Percentiles rank a stretch among this genome's conserved stretches.
phyloP scores from a whole-genome alignment of 148 eudicot genomes.

The Spergularia marina region DNA sequence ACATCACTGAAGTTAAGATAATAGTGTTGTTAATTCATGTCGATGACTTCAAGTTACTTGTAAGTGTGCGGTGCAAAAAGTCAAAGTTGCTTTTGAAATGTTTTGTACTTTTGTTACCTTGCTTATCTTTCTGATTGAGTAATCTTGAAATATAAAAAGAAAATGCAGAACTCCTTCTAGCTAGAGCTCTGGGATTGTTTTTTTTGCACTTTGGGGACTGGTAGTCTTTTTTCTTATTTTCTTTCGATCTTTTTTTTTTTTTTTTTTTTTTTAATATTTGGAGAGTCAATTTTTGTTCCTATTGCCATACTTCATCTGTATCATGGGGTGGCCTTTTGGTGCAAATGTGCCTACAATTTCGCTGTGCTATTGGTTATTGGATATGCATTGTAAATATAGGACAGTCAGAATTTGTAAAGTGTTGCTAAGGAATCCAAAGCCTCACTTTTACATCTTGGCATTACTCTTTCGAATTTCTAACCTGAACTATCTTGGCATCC shows the following conservation, averaged over 20 bases:
- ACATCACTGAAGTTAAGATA: neutral
- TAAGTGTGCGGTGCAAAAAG: neutral
- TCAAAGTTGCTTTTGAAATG: neutral
- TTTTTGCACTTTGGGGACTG: no score
- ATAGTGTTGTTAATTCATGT: neutral
- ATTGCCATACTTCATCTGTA: neutral
- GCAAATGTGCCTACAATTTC: neutral
- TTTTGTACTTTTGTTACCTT: neutral
- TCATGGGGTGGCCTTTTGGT: neutral
- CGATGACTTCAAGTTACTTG: neutral
- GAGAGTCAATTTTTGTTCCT: neutral
- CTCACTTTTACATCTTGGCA: neutral
- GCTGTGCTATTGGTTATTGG: no score
- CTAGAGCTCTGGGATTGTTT: no score
- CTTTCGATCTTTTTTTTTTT: no score
- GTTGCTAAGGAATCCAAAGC: no score
- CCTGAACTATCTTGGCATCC: neutral
- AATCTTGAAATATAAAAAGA: neutral
- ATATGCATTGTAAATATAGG: no score
- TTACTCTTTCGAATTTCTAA: neutral
- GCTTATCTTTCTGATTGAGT: neutral
- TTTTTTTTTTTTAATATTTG: neutral
- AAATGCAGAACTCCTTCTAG: no score
- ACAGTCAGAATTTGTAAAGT: no score
- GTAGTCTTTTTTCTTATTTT: no score